Base-by-base conservation (phyloP, 306 rosid genomes). In the Crataegus laevigata region DNA sequence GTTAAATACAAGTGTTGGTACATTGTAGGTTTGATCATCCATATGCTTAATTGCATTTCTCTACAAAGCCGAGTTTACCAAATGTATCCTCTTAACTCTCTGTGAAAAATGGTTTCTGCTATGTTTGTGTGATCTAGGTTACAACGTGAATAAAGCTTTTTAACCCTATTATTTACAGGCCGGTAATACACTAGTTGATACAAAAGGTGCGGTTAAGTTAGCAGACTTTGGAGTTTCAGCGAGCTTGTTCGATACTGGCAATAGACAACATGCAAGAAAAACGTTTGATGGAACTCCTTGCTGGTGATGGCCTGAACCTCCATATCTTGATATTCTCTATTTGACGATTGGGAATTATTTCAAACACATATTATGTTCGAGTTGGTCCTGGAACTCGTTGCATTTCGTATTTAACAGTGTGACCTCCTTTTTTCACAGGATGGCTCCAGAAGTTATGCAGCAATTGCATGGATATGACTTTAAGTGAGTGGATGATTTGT, bases 371-470 rank as follows among this genome's bases (percentile, higher is more conserved):
- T 52, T 43, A 47, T 25, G 63, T 40, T 66, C 10, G 17, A 28
- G 43, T 43, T 28, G 26, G 52, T 45, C 60, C 40, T 32, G 40
- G 21, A 43, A 68, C 30, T 47, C 45, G 54, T 79, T 15, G 66
- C 66, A 71, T 57, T 71, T 52, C 50, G 34, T 54, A 34, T 22
- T 71, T 6, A 71, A 32, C 32, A 22, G 40, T 59, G 54, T 40
- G 25, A 55, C 52, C 17, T 32, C 61, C 51, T 28, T 34, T 61
- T 28, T 40, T 38, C 67, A 50, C 87, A 94, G 98, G 97, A 94
- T 94, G 98, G 98, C 97, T 82, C 96, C 98, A 3, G 98, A 94
- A 87, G 98, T 94, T 80, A 94, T 91, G 98, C 97, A 94, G 86
- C 98, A 91, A 83, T 83, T 94, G 78, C 97, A 94, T 87, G 98